A percentile compares a stretch with the other conserved stretches of the same genome.
These are phyloP conservation scores for Drechslerella stenobrocha DNA, from an alignment of 2,329 filamentous ascomycete genomes.

Conservation along the genomic window DNA sequence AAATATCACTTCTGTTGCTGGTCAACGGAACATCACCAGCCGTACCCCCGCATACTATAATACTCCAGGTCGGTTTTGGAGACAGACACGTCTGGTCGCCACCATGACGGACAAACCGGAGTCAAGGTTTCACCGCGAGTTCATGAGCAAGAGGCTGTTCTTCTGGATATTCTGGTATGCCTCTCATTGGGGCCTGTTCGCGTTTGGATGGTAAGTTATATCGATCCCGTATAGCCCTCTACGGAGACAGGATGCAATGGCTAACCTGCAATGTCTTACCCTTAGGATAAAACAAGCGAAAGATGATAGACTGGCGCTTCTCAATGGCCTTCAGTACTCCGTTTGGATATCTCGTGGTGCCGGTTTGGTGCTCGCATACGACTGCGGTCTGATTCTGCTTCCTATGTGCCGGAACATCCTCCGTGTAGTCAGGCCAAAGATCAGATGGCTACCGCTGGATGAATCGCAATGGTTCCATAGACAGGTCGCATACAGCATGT, in stretches of 20 bases:
- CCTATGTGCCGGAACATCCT: constrained; percentile 94
- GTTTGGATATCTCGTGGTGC: constrained; percentile 97
- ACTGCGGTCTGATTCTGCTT: constrained; percentile 83
- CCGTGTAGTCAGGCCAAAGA: constrained; percentile 79
- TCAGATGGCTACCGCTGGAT: constrained; percentile 87
- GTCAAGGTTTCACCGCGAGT: constrained; percentile 64
- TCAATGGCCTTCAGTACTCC: constrained; percentile 82
- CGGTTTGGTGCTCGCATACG: constrained; percentile 79
- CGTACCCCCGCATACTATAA: constrained; percentile 22
- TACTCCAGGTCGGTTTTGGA: constrained; percentile 6
- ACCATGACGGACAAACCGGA: constrained; percentile 57
- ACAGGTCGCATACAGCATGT: constrained; percentile 85
- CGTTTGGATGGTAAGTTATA: constrained; percentile 73
- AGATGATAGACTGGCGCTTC: constrained; percentile 69
- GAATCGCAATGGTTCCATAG: constrained; percentile 97
- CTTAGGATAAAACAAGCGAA: constrained; percentile 74
- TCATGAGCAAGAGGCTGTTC: constrained; percentile 70
- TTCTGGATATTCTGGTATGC: constrained; percentile 83
- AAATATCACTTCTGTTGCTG: constrained; percentile 51
- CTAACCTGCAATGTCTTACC: constrained; percentile 17
- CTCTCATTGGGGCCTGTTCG: constrained; percentile 77
- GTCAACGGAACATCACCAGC: constrained; percentile 50
- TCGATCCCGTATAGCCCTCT: background rate
- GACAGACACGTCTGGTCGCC: constrained; percentile 50
- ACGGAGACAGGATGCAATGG: too few relatives aligned